These are phyloP conservation scores for Ciborinia camelliae DNA, from an alignment of 2,329 filamentous ascomycete genomes.

Conservation along the genomic window DNA sequence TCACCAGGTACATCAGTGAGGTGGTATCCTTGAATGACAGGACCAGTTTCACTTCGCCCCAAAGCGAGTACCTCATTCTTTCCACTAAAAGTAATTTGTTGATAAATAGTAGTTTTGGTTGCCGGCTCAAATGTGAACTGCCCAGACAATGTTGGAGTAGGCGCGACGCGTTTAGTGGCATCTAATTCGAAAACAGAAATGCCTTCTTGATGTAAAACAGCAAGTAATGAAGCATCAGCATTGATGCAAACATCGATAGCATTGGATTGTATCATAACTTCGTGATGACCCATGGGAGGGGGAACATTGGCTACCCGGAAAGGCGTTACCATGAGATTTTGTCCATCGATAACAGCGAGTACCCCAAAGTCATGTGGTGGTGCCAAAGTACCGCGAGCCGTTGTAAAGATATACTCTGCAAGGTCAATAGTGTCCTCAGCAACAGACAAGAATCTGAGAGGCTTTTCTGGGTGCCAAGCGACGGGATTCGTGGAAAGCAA, in stretches of 20 bases:
- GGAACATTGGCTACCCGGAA: slow-evolving; percentile 81
- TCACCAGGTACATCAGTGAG: slow-evolving; percentile 33
- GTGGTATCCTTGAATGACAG: slow-evolving; percentile 29
- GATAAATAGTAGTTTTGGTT: slow-evolving; percentile 23
- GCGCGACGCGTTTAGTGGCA: slow-evolving; percentile 52
- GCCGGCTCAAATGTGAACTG: slow-evolving; percentile 42
- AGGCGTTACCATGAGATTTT: slow-evolving; percentile 76
- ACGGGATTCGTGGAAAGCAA: slow-evolving; percentile 37
- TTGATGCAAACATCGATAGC: slow-evolving; percentile 74
- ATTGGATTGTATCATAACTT: slow-evolving; percentile 60
- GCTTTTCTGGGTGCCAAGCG: slow-evolving; percentile 82
- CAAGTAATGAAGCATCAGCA: slow-evolving; percentile 60
- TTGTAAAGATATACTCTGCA: slow-evolving; percentile 65
- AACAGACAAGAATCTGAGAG: slow-evolving; percentile 62
- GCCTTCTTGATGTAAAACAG: slow-evolving; percentile 64
- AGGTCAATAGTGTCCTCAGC: slow-evolving; percentile 51
- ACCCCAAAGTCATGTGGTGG: slow-evolving; percentile 74
- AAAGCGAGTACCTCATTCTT: slow-evolving; percentile 30
- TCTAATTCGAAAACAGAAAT: slow-evolving; percentile 71
- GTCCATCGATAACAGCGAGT: slow-evolving; percentile 82
- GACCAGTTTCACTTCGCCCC: slow-evolving; percentile 21
- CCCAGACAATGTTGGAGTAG: slow-evolving; percentile 43
- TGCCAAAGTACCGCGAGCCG: slow-evolving; percentile 64
- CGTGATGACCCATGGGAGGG: slow-evolving; percentile 85
- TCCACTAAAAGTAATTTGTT: slow-evolving; percentile 34